Conservation (phyloP, 768 basidiomycete species). For the Krasilnikovozyma curviuscula region DNA sequence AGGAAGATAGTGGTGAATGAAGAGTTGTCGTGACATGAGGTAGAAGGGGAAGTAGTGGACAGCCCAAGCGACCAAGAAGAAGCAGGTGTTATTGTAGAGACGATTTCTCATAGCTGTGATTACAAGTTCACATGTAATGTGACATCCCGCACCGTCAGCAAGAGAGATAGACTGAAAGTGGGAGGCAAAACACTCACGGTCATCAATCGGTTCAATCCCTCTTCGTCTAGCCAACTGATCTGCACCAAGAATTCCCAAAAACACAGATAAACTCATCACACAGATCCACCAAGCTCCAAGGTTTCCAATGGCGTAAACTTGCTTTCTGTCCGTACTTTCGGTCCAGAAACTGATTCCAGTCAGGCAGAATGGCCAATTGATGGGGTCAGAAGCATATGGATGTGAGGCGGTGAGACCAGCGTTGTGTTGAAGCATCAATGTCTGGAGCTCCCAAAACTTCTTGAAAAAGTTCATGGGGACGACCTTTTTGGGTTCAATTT, state of each 20-base stretch:
- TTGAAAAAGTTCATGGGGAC: slow-evolving; percentile 78
- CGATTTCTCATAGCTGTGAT: slow-evolving; percentile 52
- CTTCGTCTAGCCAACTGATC: slow-evolving; percentile 75
- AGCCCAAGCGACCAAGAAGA: slow-evolving; percentile 86
- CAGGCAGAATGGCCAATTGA: slow-evolving; percentile 95
- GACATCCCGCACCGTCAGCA: too few relatives aligned
- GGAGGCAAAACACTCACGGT: slow-evolving; percentile 39
- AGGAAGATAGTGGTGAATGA: slow-evolving; percentile 94
- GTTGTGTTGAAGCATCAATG: slow-evolving; percentile 94
- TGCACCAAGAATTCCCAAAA: slow-evolving; percentile 71
- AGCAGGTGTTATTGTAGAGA: slow-evolving; percentile 84
- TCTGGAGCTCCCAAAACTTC: slow-evolving; percentile 82
- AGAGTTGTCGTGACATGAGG: slow-evolving; percentile 89
- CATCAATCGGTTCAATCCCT: slow-evolving; percentile 64
- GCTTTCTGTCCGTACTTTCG: slow-evolving; percentile 49
- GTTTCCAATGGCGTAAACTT: slow-evolving; percentile 94
- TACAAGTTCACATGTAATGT: too few relatives aligned
- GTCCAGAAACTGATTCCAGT: slow-evolving; percentile 99
- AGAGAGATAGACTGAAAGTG: too few relatives aligned
- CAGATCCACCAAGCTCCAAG: slow-evolving; percentile 87
- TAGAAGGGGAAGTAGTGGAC: slow-evolving; percentile 96
- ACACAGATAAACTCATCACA: slow-evolving; percentile 65
- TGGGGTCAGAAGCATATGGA: slow-evolving; percentile 85
- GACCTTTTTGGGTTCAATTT: slow-evolving; percentile 42
- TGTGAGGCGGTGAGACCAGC: slow-evolving; percentile 96